Base-by-base conservation (phyloP, 306 rosid genomes). In the Mucuna pruriens region DNA sequence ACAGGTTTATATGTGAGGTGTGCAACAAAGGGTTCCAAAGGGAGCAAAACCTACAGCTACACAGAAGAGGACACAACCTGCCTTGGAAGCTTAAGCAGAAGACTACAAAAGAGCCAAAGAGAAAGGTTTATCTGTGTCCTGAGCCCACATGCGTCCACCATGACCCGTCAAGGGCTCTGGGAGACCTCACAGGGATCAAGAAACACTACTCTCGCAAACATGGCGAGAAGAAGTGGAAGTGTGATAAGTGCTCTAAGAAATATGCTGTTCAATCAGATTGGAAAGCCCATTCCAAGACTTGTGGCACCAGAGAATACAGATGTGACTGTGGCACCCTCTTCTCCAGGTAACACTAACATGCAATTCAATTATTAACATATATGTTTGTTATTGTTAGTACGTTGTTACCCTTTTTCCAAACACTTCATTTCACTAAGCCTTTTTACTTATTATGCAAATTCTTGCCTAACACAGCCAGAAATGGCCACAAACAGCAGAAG, bases 41-140 rank as follows among this genome's bases (percentile, higher is more conserved):
- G 71, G 98, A 94, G 89, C 98, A 94, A 82, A 94, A 94, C 85
- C 94, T 91, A 65, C 98, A 94, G 88, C 95, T 94, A 2, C 98
- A 94, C 95, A 90, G 98, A 92, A 92, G 98, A 92, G 98, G 98
- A 89, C 98, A 94, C 86, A 94, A 91, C 85, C 82, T 94, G 71
- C 98, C 98, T 80, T 94, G 98, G 98, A 94, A 94, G 86, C 95
- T 94, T 10, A 94, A 94, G 88, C 98, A 92, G 90, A 94, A 94
- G 89, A 90, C 80, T 33, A 92, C 83, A 62, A 92, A 92, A 88
- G 98, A 94, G 77, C 98, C 97, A 16, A 92, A 84, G 85, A 84
- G 95, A 55, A 94, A 94, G 90, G 98, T 94, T 33, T 94, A 94
- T 83, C 90, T 94, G 11, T 94, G 98, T 74, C 98, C 98, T 20